Base-by-base conservation (phyloP, 805 yeast species). In the Vanderwaltozyma polyspora region DNA sequence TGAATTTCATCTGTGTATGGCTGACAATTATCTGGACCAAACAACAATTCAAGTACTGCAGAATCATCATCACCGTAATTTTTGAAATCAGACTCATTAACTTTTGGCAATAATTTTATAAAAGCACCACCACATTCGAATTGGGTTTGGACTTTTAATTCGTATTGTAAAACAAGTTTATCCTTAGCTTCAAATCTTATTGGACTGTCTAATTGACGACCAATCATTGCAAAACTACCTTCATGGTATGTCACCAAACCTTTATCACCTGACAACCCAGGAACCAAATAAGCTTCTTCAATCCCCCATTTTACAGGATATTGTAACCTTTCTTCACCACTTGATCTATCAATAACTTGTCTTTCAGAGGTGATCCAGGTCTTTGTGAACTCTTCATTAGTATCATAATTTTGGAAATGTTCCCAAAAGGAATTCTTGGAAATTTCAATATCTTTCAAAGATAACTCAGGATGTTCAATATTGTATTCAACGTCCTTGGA, bases 1-100 rank as follows among this genome's bases (percentile, higher is more conserved):
- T 82, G 94, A 23, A 87, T 77, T 57, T 76, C 80, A 62, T 85
- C 82, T 29, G 79, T 70, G 24, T 42, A 44, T 34, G 74, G 52
- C 3, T 94, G 94, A 62, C 96, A 87, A 55, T 71, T 74, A 59
- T 87, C 96, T 29, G 96, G 96, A 15, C 96, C 96, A 63, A 87
- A 87, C 89, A 87, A 80, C 43, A 87, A 62, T 35, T 35, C 35
- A 5, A 35, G 21, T 3, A 19, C 17, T 24, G 35, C 32, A 3
- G 36, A 29, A 19, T 31, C 29, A 57, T 80, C 85, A 60, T 79
- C 84, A 2, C 86, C 82, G 17, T 59, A 53, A 29, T 59, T 41
- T 12, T 57, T 51, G 3, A 57, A 47, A 6, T 65, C 69, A 9
- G 59, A 57, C 2, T 56, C 55, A 51, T 34, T 21, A 11, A 33